Evolutionary conservation across 23 red algal genomes (phyloP).

Genomic region (Gracilariopsis chorda): DNA sequence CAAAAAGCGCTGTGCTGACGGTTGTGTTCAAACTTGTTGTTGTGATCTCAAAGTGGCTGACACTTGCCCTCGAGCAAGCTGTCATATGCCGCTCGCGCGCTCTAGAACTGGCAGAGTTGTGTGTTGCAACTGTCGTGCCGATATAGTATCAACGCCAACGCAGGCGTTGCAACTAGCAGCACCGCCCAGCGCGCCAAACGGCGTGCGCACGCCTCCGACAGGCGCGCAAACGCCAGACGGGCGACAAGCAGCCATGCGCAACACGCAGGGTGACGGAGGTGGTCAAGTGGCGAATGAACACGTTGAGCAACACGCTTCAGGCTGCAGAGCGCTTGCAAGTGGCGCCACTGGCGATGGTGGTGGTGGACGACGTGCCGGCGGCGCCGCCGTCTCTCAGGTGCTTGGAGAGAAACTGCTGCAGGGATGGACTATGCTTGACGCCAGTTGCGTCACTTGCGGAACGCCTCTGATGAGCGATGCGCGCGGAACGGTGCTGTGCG

Average conservation of each 20-base stretch:
- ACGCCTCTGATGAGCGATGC: conserved; percentile 37
- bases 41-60: not conserved
- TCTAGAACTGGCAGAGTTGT: conserved; percentile 37
- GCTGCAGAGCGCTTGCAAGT: no score
- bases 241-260: no score
- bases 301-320: no score
- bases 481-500: conserved; percentile 6
- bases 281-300: no score
- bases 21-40: not conserved
- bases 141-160: not conserved
- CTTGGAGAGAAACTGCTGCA: conserved; percentile 69
- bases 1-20: not conserved
- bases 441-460: conserved; percentile 14
- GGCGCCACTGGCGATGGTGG: no score
- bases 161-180: not conserved
- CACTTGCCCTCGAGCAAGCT: conserved; percentile 33
- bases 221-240: not conserved
- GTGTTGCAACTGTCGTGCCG: conserved; percentile 36
- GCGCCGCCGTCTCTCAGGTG: not conserved
- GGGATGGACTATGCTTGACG: conserved; percentile 63
- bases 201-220: not conserved
- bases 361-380: no score
- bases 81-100: conserved; percentile 50
- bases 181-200: not conserved
- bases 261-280: no score